Conservation (phyloP, 495 filamentous ascomycete genomes). For the Podospora pseudoanserina region DNA sequence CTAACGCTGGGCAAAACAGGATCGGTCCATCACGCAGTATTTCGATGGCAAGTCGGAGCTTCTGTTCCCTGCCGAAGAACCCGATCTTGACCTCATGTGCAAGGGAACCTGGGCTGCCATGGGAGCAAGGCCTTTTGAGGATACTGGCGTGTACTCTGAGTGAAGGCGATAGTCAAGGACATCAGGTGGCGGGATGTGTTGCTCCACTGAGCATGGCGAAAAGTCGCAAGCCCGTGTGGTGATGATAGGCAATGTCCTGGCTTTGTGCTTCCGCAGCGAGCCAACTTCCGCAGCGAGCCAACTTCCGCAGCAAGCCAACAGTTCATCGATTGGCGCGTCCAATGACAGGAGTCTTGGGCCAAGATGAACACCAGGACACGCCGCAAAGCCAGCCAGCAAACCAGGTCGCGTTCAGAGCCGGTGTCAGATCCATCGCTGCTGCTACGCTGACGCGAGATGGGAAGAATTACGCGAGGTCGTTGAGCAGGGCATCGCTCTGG, state of each 20-base stretch:
- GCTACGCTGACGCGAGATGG: too few species aligned
- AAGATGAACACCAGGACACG: too few species aligned
- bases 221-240: not conserved
- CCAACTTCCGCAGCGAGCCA: too few species aligned
- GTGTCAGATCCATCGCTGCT: too few species aligned
- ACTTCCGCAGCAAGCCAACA: too few species aligned
- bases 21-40: conserved; percentile 26
- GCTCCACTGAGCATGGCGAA: not conserved
- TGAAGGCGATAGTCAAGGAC: not conserved
- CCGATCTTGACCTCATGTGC: conserved; percentile 28
- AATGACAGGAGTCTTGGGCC: too few species aligned
- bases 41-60: conserved; percentile 29
- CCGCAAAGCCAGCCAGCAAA: too few species aligned
- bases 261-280: too few species aligned
- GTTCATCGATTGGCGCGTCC: too few species aligned
- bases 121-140: conserved; percentile 24
- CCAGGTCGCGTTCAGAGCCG: too few species aligned
- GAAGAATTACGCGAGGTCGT: too few species aligned
- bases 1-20: conserved; percentile 16
- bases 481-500: not conserved
- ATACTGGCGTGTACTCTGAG: conserved; percentile 24
- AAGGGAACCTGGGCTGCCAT: conserved; percentile 24
- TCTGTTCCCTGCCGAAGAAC: conserved; percentile 22
- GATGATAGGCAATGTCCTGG: too few species aligned
- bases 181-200: not conserved